phyloP scores from a whole-genome alignment of 2,329 filamentous ascomycete species.

The Xylariaceae sp. region DNA sequence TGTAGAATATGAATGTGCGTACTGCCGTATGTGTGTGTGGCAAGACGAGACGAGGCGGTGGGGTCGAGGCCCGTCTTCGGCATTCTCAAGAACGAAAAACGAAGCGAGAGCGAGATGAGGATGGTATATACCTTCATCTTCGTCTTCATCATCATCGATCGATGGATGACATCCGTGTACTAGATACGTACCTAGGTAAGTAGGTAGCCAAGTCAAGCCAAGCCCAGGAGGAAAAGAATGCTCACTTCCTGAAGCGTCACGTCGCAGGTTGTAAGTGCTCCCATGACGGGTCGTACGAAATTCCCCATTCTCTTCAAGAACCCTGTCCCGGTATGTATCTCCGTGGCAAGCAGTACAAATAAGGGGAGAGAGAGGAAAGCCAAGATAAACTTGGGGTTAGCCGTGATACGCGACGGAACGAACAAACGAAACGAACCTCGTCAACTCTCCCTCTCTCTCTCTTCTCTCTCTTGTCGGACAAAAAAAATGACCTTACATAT shows the following conservation, averaged over 20 bases:
- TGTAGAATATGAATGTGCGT: background rate
- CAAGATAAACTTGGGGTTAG: background rate
- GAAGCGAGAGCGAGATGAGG: background rate
- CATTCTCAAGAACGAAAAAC: constrained; percentile 15
- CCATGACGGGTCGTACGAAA: constrained; percentile 8
- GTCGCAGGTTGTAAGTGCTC: constrained; percentile 24
- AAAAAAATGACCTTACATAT: background rate
- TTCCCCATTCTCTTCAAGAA: background rate
- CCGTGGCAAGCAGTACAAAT: background rate
- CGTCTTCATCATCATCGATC: background rate
- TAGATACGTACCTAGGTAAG: too few relatives aligned
- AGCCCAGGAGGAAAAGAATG: too few relatives aligned
- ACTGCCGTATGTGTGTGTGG: background rate
- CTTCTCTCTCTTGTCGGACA: constrained; percentile 5
- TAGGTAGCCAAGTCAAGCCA: background rate
- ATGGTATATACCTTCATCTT: background rate
- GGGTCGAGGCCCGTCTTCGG: constrained; percentile 18
- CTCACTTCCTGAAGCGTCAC: constrained; percentile 21
- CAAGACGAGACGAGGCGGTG: background rate
- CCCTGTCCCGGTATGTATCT: background rate
- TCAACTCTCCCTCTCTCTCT: background rate
- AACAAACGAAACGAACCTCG: too few relatives aligned
- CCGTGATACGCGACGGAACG: constrained; percentile 12
- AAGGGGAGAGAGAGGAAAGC: background rate
- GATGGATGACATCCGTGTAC: constrained; percentile 9